phyloP scores from a whole-genome alignment of 352 stramenopile species.

The Phytopythium cucurbitacearum region DNA sequence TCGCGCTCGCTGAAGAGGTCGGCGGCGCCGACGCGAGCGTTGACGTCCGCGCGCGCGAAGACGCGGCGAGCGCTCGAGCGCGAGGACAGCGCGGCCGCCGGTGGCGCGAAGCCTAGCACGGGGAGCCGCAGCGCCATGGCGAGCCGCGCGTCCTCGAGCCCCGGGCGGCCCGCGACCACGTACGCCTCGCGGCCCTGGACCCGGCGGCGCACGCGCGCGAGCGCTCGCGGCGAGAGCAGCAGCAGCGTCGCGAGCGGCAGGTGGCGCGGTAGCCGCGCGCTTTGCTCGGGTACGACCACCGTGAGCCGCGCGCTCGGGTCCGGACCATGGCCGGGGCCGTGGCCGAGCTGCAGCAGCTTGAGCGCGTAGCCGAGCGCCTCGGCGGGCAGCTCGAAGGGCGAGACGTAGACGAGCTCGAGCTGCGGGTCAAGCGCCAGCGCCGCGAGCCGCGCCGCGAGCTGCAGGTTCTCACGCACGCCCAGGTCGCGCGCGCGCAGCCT shows the following conservation, averaged over 20 bases:
- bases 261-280: slow-evolving; percentile 69
- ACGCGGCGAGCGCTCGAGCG: slow-evolving; percentile 77
- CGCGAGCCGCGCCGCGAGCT: slow-evolving; percentile 64
- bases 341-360: slow-evolving; percentile 79
- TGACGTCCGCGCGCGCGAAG: slow-evolving; percentile 83
- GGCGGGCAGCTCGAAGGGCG: slow-evolving; percentile 68
- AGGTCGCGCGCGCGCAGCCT: slow-evolving; percentile 71
- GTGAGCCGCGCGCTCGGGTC: too few relatives aligned
- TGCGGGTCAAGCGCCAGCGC: slow-evolving; percentile 50
- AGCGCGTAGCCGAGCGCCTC: slow-evolving; percentile 82
- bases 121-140: slow-evolving; percentile 73
- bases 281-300: slow-evolving; percentile 82
- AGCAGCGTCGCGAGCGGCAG: slow-evolving; percentile 79
- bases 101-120: slow-evolving; percentile 60
- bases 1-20: slow-evolving; percentile 90
- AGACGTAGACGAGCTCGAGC: slow-evolving; percentile 88
- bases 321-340: too few relatives aligned
- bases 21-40: slow-evolving; percentile 80
- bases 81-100: slow-evolving; percentile 52
- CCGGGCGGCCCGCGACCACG: slow-evolving; percentile 69
- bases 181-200: slow-evolving; percentile 64
- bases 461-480: slow-evolving; percentile 72
- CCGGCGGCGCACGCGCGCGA: slow-evolving; percentile 59
- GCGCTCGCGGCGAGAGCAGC: slow-evolving; percentile 80
- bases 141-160: slow-evolving; percentile 76